Percentiles rank a stretch among this genome's conserved stretches.
phyloP scores from a whole-genome alignment of 495 filamentous ascomycete species.

The Astrocystis sublimbata region DNA sequence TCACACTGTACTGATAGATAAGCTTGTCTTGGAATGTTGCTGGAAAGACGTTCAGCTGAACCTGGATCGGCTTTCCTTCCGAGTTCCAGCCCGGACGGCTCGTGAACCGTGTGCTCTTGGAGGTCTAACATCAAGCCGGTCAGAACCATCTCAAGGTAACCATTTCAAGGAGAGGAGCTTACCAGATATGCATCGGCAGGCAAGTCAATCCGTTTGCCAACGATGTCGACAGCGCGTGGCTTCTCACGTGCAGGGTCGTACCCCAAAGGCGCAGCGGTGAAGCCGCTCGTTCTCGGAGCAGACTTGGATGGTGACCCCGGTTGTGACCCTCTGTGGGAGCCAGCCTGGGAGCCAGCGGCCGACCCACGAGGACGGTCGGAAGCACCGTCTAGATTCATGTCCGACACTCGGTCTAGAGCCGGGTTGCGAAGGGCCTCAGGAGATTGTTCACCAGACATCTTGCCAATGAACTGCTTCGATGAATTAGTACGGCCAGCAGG shows the following conservation, averaged over 20 bases:
- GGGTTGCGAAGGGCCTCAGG: neutral
- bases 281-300: slow-evolving; percentile 7
- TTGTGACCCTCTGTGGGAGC: slow-evolving; percentile 4
- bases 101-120: slow-evolving; percentile 17
- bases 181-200: slow-evolving; percentile 48
- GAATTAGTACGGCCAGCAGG: neutral
- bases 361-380: slow-evolving; percentile 20
- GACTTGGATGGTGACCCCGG: slow-evolving; percentile 11
- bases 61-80: slow-evolving; percentile 55
- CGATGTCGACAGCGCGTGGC: slow-evolving; percentile 9
- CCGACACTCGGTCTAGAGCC: neutral
- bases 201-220: slow-evolving; percentile 46
- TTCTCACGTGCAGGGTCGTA: slow-evolving; percentile 34
- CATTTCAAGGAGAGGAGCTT: neutral
- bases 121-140: slow-evolving; percentile 10
- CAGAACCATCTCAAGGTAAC: too few species aligned
- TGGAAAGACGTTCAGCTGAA: slow-evolving; percentile 74
- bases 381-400: slow-evolving; percentile 10
- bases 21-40: slow-evolving; percentile 53
- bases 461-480: neutral
- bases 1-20: slow-evolving; percentile 86
- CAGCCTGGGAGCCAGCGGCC: slow-evolving; percentile 10
- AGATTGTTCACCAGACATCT: slow-evolving; percentile 9
- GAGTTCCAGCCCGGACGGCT: slow-evolving; percentile 49
- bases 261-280: slow-evolving; percentile 22